phyloP scores from a whole-genome alignment of 83 land plant genomes.

The Thuja plicata region DNA sequence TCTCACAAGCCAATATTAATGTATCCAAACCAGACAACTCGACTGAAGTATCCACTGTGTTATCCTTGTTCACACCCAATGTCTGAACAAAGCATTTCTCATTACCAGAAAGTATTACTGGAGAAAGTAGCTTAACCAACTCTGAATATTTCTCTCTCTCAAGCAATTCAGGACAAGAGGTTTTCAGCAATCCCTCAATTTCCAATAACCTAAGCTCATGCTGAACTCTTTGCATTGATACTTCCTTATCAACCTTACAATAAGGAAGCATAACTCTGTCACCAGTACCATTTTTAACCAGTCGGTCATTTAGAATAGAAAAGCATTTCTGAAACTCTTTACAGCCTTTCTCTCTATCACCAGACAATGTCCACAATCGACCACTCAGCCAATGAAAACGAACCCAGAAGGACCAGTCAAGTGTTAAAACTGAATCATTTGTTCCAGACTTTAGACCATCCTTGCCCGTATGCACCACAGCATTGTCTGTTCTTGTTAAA shows the following conservation, averaged over 20 bases:
- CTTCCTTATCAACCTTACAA: slow-evolving; percentile 65
- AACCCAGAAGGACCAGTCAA: slow-evolving; percentile 67
- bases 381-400: slow-evolving; percentile 92
- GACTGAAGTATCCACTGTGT: slow-evolving; percentile 39
- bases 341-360: slow-evolving; percentile 65
- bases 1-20: slow-evolving; percentile 76
- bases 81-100: slow-evolving; percentile 41
- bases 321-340: slow-evolving; percentile 61
- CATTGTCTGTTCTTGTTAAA: neutral
- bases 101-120: slow-evolving; percentile 55
- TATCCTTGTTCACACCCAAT: slow-evolving; percentile 25
- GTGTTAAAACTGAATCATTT: slow-evolving; percentile 16
- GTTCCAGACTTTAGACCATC: slow-evolving; percentile 3
- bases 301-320: slow-evolving; percentile 37
- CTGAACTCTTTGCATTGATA: slow-evolving; percentile 62
- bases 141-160: slow-evolving; percentile 63
- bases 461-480: neutral
- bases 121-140: slow-evolving; percentile 64
- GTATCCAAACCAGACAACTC: slow-evolving; percentile 76
- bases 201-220: slow-evolving; percentile 69
- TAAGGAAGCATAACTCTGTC: slow-evolving; percentile 50
- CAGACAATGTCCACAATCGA: slow-evolving; percentile 53
- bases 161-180: slow-evolving; percentile 60
- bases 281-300: slow-evolving; percentile 16
- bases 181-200: slow-evolving; percentile 59